These are phyloP conservation scores for Trypanosoma lewisi DNA, from an alignment of 208 protist species.

Conservation along the genomic window DNA sequence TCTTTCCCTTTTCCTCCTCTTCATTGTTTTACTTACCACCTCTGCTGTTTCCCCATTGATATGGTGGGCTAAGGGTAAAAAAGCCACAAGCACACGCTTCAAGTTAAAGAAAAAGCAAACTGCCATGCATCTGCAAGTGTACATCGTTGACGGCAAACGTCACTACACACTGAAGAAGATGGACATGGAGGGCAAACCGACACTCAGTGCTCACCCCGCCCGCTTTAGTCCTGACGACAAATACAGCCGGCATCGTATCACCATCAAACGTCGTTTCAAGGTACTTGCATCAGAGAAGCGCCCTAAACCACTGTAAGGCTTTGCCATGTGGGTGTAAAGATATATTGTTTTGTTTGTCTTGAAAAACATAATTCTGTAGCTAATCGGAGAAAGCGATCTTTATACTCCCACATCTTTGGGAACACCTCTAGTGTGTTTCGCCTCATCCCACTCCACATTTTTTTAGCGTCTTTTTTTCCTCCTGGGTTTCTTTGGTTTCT, in stretches of 20 bases:
- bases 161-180: constrained; percentile 93
- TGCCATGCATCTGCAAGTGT: constrained; percentile 79
- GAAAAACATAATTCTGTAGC: background rate
- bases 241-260: constrained; percentile 89
- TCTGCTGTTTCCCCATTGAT: background rate
- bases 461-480: background rate
- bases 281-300: constrained; percentile 72
- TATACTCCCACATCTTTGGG: background rate
- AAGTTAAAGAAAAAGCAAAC: background rate
- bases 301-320: constrained; percentile 55
- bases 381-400: background rate
- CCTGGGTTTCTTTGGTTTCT: no score
- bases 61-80: background rate
- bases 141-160: constrained; percentile 80
- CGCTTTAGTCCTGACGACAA: constrained; percentile 94
- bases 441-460: background rate
- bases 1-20: background rate
- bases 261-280: constrained; percentile 92
- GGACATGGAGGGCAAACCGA: constrained; percentile 85
- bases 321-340: background rate
- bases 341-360: constrained; percentile 12
- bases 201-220: constrained; percentile 89
- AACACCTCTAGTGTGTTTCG: no score
- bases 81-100: background rate
- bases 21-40: background rate